These are phyloP conservation scores for Phialophora tarda DNA, from an alignment of 2,329 filamentous ascomycete genomes.

Conservation along the genomic window DNA sequence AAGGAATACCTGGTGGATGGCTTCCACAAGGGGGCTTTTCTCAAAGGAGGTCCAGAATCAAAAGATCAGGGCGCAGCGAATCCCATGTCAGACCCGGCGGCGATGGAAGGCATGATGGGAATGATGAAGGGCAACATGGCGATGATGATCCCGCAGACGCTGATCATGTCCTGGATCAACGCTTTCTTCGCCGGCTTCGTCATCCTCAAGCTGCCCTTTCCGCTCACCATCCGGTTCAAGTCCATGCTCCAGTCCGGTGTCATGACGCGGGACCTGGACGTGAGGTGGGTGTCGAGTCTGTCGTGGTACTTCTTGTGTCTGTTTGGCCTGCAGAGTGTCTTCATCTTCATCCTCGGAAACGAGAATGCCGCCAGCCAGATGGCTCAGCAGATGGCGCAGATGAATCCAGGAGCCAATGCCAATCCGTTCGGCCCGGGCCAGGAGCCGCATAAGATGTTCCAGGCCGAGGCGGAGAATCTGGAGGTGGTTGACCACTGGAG, in stretches of 20 bases:
- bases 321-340: constrained; percentile 94
- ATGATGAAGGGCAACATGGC: constrained; percentile 99
- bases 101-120: constrained; percentile 99
- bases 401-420: constrained; percentile 68
- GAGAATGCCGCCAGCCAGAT: constrained; percentile 88
- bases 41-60: constrained; percentile 80
- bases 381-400: constrained; percentile 78
- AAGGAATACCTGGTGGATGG: constrained; percentile 80
- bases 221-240: constrained; percentile 98
- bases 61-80: constrained; percentile 88
- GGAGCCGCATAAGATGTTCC: constrained; percentile 94
- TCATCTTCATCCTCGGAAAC: constrained; percentile 93
- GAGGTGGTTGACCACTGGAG: constrained; percentile 94
- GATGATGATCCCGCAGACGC: constrained; percentile 98
- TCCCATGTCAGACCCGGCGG: constrained; percentile 91
- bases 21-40: constrained; percentile 83
- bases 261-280: constrained; percentile 92
- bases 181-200: constrained; percentile 98
- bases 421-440: constrained; percentile 89
- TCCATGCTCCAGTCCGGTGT: constrained; percentile 98
- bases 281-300: constrained; percentile 97
- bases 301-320: constrained; percentile 99
- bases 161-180: constrained; percentile 99
- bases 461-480: constrained; percentile 90
- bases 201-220: constrained; percentile 97